These are phyloP conservation scores for Liquidambar formosana DNA, from an alignment of 164 flowering plant species.

Conservation along the genomic window DNA sequence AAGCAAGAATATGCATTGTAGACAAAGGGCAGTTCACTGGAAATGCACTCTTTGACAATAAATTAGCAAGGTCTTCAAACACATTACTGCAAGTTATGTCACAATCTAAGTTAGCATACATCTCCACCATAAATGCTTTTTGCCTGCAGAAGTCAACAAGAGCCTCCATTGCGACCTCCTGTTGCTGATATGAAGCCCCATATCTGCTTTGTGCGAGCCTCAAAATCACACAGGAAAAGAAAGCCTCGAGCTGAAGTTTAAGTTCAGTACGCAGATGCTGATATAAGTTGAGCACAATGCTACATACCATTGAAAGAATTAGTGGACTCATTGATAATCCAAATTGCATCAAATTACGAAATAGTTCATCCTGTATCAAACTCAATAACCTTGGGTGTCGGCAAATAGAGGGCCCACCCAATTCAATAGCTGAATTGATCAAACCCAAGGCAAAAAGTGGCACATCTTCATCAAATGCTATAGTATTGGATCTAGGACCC, in stretches of 20 bases:
- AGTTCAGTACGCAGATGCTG: constrained; percentile 23
- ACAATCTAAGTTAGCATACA: constrained; percentile 34
- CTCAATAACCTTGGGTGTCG: constrained; percentile 21
- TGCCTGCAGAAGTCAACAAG: constrained; percentile 28
- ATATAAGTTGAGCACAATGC: constrained; percentile 27
- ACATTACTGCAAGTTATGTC: constrained; percentile 31
- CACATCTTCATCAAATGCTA: constrained; percentile 27
- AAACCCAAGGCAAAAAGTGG: constrained; percentile 29
- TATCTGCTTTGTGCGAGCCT: constrained; percentile 25
- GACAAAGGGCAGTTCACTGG: constrained; percentile 25
- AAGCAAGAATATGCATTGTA: constrained; percentile 29
- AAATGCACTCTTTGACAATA: constrained; percentile 27
- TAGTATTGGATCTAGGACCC: constrained; percentile 23
- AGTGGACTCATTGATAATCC: constrained; percentile 31
- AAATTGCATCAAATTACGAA: constrained; percentile 27
- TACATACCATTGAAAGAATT: constrained; percentile 26
- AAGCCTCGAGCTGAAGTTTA: constrained; percentile 28
- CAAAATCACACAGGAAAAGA: constrained; percentile 28
- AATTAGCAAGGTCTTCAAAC: constrained; percentile 27
- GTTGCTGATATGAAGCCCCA: constrained; percentile 23
- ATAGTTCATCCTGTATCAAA: constrained; percentile 25
- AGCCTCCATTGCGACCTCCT: constrained; percentile 33
- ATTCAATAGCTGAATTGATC: constrained; percentile 29
- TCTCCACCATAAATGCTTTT: constrained; percentile 26
- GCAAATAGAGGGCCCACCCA: constrained; percentile 21